A percentile compares a stretch with the other conserved stretches of the same genome.
These are phyloP conservation scores for Zymoseptoria ardabiliae DNA, from an alignment of 2,329 filamentous ascomycete species.

Conservation along the genomic window DNA sequence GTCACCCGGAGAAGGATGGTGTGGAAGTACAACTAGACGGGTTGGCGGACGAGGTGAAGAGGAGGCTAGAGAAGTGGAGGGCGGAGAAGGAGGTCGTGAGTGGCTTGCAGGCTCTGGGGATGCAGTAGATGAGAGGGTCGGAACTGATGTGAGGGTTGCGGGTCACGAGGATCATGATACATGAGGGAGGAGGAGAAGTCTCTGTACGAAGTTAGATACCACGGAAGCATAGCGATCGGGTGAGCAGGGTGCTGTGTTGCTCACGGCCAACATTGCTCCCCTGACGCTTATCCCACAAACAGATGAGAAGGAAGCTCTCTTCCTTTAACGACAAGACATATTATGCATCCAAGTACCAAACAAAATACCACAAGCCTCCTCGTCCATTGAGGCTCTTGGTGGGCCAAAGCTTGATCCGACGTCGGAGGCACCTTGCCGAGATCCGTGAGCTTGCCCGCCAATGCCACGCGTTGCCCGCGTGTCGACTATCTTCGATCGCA, in stretches of 20 bases:
- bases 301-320: too few species aligned
- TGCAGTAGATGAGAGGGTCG: neutral
- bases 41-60: constrained; percentile 57
- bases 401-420: neutral
- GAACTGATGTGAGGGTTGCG: too few species aligned
- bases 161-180: neutral
- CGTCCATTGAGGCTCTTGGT: neutral
- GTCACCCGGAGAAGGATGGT: constrained; percentile 85
- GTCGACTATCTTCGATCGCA: neutral
- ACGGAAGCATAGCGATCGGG: neutral
- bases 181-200: neutral
- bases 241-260: neutral
- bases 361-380: too few species aligned
- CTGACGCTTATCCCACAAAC: too few species aligned
- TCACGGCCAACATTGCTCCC: too few species aligned
- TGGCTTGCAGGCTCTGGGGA: neutral
- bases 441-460: neutral
- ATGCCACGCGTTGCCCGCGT: neutral
- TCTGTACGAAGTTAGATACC: neutral
- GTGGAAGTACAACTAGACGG: constrained; percentile 60
- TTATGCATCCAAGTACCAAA: too few species aligned
- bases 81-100: neutral
- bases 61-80: constrained; percentile 32
- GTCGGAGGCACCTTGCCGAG: neutral
- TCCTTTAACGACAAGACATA: too few species aligned